Evolutionary conservation across 1,139 yeast genomes (phyloP).

Genomic region (Yamadazyma aaseri): DNA sequence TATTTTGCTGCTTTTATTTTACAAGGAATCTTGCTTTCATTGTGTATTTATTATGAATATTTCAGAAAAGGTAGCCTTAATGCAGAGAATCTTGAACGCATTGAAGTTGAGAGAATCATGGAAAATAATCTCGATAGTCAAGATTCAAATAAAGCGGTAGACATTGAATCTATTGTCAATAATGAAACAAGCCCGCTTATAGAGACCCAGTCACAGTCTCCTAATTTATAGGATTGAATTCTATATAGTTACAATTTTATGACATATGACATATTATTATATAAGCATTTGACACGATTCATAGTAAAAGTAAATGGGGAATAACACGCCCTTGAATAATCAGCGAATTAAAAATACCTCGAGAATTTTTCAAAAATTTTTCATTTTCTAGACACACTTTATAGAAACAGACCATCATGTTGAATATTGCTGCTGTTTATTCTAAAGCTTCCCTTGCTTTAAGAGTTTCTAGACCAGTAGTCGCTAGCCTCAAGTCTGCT

Average conservation of each 20-base stretch:
- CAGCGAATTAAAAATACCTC: constrained; percentile 3
- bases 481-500: no score
- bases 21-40: constrained; percentile 47
- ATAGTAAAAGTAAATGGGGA: no score
- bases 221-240: no score
- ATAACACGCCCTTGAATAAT: constrained; percentile 1
- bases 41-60: constrained; percentile 41
- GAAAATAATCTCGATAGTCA: constrained; percentile 20
- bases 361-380: constrained; percentile 10
- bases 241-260: no score
- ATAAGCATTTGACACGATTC: not conserved
- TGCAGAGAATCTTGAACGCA: constrained; percentile 32
- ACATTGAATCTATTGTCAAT: not conserved
- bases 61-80: constrained; percentile 25
- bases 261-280: constrained; percentile 1
- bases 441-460: constrained; percentile 15
- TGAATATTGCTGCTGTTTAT: constrained; percentile 22
- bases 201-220: no score
- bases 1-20: constrained; percentile 69
- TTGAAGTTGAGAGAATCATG: constrained; percentile 33
- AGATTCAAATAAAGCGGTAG: not conserved
- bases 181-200: not conserved
- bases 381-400: constrained; percentile 18
- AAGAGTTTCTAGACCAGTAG: constrained; percentile 21
- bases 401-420: no score